These are phyloP conservation scores for Brassica carinata DNA, from an alignment of 345 rosid species.

Conservation along the genomic window DNA sequence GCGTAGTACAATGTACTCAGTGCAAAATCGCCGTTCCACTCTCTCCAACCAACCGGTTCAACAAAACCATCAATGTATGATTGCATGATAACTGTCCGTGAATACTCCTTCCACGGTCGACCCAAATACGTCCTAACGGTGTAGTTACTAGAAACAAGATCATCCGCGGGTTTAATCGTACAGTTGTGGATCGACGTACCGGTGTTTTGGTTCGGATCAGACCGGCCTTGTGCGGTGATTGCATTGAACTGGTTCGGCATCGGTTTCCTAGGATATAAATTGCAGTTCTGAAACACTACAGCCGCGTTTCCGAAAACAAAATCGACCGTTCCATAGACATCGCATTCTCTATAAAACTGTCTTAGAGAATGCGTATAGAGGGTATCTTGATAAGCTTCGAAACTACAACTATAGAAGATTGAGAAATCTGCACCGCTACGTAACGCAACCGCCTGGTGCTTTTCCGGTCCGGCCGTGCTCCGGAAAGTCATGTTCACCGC, in stretches of 20 bases:
- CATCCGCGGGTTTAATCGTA: constrained; percentile 59
- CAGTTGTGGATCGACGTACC: constrained; percentile 80
- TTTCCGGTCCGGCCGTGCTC: constrained; percentile 86
- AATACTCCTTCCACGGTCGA: constrained; percentile 93
- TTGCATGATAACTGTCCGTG: constrained; percentile 69
- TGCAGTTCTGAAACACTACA: constrained; percentile 74
- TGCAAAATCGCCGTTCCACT: constrained; percentile 69
- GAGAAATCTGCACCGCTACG: constrained; percentile 82
- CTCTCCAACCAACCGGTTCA: constrained; percentile 74
- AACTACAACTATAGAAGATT: constrained; percentile 76
- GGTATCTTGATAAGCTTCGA: constrained; percentile 90
- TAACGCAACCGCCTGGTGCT: constrained; percentile 88
- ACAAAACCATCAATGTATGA: constrained; percentile 52
- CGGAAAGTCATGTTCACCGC: constrained; percentile 78
- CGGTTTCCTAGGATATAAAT: constrained; percentile 75
- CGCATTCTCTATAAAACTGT: constrained; percentile 88
- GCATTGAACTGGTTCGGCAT: constrained; percentile 81
- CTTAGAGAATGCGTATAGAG: constrained; percentile 77
- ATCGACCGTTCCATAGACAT: constrained; percentile 87
- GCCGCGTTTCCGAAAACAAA: constrained; percentile 94
- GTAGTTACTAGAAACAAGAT: constrained; percentile 51
- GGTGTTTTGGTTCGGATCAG: constrained; percentile 83
- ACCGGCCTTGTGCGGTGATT: constrained; percentile 88
- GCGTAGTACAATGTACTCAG: constrained; percentile 72
- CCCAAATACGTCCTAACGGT: constrained; percentile 67